Conservation (phyloP, 176 grass and related monocot genomes). For the Coix lacrymajobi region DNA sequence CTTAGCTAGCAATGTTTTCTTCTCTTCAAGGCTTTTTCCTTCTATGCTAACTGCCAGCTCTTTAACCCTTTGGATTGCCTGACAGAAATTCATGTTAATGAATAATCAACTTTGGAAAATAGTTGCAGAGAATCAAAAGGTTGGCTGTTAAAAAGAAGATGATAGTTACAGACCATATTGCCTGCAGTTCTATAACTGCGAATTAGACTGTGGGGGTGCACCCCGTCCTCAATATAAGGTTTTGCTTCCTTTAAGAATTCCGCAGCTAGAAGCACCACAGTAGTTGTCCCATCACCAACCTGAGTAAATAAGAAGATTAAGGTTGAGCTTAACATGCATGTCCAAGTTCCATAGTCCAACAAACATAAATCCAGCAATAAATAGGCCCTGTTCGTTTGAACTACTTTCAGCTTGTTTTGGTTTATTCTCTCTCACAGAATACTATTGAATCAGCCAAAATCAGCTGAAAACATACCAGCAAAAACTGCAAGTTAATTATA, state of each 20-base stretch:
- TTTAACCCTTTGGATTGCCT: slow-evolving; percentile 85
- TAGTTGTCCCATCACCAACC: slow-evolving; percentile 99
- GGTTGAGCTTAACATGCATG: neutral
- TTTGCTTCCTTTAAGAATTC: slow-evolving; percentile 97
- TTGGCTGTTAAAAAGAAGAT: neutral
- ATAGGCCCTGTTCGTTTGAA: no score
- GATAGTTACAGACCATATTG: slow-evolving; percentile 39
- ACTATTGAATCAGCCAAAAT: no score
- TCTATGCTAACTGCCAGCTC: slow-evolving; percentile 96
- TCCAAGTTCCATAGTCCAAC: neutral
- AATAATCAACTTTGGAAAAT: neutral
- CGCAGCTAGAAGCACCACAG: slow-evolving; percentile 90
- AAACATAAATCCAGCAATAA: neutral
- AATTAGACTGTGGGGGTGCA: slow-evolving; percentile 86
- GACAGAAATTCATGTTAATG: slow-evolving; percentile 9
- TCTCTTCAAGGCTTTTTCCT: slow-evolving; percentile 90
- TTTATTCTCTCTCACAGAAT: no score
- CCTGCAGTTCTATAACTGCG: slow-evolving; percentile 70
- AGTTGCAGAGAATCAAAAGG: neutral
- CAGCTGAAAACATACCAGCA: no score
- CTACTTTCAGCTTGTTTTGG: no score
- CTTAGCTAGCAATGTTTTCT: slow-evolving; percentile 80
- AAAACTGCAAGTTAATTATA: neutral
- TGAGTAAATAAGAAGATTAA: slow-evolving; percentile 25
- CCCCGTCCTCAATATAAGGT: slow-evolving; percentile 95